Evolutionary conservation across 208 protist species (phyloP).

Genomic region (Leishmania tropica): DNA sequence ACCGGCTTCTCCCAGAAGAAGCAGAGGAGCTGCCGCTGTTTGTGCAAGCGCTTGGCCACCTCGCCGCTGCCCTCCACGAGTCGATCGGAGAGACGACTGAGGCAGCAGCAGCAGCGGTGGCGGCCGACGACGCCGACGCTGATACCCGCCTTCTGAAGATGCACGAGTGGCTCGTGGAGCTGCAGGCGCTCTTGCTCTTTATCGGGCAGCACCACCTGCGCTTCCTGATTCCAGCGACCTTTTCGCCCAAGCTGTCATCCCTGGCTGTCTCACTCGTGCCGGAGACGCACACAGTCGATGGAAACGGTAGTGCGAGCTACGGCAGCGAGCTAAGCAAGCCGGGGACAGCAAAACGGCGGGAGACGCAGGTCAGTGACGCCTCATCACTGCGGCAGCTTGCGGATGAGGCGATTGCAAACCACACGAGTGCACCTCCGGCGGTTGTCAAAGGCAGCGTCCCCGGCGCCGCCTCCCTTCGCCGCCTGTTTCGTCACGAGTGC

Average conservation of each 20-base stretch:
- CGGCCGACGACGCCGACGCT: not conserved
- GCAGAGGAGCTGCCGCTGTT: conserved; percentile 27
- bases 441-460: not conserved
- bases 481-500: not conserved
- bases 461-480: conserved; percentile 1
- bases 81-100: not conserved
- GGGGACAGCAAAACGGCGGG: not conserved
- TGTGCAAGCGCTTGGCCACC: conserved; percentile 24
- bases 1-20: conserved; percentile 22
- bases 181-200: conserved; percentile 35
- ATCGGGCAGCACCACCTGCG: conserved; percentile 21
- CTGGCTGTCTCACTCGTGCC: not conserved
- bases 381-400: not conserved
- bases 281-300: not conserved
- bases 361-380: not conserved
- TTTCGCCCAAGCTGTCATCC: not conserved
- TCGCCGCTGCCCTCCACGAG: conserved; percentile 11
- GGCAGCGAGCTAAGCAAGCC: too few relatives aligned
- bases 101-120: too few relatives aligned
- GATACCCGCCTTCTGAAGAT: not conserved
- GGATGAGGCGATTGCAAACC: not conserved
- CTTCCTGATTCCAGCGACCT: conserved; percentile 10
- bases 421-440: not conserved
- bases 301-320: not conserved
- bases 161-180: conserved; percentile 22